Percentiles rank a stretch among this genome's conserved stretches.
Evolutionary conservation across 2,329 filamentous ascomycete genomes (phyloP).

Genomic region (Talaromyces sp.): DNA sequence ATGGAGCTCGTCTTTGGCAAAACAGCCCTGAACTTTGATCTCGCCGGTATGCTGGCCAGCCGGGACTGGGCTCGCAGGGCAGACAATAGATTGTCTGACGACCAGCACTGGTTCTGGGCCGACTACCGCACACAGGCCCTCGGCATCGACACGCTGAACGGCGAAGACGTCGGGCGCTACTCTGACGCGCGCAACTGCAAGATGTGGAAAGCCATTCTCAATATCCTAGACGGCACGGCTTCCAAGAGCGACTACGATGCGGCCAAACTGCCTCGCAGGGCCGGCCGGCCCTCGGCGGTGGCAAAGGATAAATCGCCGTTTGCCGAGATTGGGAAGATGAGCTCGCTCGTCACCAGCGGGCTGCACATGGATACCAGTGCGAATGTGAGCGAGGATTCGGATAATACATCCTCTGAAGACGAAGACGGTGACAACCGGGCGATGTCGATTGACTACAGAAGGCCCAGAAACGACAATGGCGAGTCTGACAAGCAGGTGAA

Average conservation of each 20-base stretch:
- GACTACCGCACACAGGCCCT: constrained; percentile 53
- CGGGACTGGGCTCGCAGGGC: constrained; percentile 42
- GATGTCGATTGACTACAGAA: background rate
- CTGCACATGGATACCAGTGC: constrained; percentile 23
- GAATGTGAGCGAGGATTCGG: constrained; percentile 17
- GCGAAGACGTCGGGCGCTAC: constrained; percentile 44
- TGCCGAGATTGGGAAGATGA: constrained; percentile 30
- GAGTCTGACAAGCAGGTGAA: background rate
- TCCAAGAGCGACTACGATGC: constrained; percentile 6
- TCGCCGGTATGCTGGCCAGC: constrained; percentile 41
- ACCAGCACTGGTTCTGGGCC: constrained; percentile 53
- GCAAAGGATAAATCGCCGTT: constrained; percentile 20
- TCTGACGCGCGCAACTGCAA: constrained; percentile 42
- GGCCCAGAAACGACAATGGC: background rate
- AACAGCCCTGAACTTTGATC: constrained; percentile 39
- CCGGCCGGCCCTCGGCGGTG: constrained; percentile 21
- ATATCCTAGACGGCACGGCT: constrained; percentile 35
- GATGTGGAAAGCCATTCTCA: constrained; percentile 44
- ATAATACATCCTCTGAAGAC: constrained; percentile 7
- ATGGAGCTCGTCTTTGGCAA: constrained; percentile 41
- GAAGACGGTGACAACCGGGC: background rate
- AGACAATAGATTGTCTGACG: constrained; percentile 45
- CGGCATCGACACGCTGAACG: constrained; percentile 52
- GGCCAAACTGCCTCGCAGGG: constrained; percentile 23
- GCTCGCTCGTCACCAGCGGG: constrained; percentile 34